Percentiles rank a stretch among this genome's conserved stretches.
These are phyloP conservation scores for Sordariomycetes sp. DNA, from an alignment of 2,329 filamentous ascomycete genomes.

Conservation along the genomic window DNA sequence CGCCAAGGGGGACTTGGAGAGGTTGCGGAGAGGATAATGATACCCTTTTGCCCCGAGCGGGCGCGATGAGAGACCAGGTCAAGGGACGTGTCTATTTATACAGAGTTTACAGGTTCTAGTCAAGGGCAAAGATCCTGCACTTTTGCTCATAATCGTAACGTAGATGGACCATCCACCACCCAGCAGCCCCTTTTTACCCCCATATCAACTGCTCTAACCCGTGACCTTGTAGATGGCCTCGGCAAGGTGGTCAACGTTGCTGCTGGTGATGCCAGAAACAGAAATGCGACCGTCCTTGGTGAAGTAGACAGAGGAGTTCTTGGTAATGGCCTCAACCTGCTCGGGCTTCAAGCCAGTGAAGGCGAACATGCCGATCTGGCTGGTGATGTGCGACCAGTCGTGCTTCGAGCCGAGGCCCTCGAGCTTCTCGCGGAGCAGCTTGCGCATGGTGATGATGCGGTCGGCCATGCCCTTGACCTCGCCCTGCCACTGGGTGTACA, in stretches of 20 bases:
- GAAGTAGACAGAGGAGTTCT: conserved; percentile 96
- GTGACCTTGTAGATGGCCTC: conserved; percentile 81
- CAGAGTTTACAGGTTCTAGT: too few species aligned
- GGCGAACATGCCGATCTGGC: conserved; percentile 98
- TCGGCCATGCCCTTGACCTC: conserved; percentile 99
- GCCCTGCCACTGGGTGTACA: conserved; percentile 89
- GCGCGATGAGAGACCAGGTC: too few species aligned
- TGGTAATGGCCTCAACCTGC: conserved; percentile 85
- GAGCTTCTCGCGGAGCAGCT: conserved; percentile 87
- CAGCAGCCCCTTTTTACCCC: too few species aligned
- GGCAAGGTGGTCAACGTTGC: conserved; percentile 71
- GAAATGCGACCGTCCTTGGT: conserved; percentile 88
- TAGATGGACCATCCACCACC: too few species aligned
- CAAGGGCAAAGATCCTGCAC: too few species aligned
- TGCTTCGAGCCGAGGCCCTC: conserved; percentile 92
- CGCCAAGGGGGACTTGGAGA: conserved; percentile 34
- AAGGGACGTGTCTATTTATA: too few species aligned
- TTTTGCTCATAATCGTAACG: too few species aligned
- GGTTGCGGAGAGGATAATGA: conserved; percentile 15
- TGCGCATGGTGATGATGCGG: conserved; percentile 97
- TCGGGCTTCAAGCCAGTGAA: conserved; percentile 88
- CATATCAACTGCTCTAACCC: too few species aligned
- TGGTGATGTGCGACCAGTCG: conserved; percentile 98
- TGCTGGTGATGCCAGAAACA: conserved; percentile 73
- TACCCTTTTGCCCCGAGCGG: too few species aligned